phyloP scores from a whole-genome alignment of 352 stramenopile genomes.

The Hyaloperonospora arabidopsidis region DNA sequence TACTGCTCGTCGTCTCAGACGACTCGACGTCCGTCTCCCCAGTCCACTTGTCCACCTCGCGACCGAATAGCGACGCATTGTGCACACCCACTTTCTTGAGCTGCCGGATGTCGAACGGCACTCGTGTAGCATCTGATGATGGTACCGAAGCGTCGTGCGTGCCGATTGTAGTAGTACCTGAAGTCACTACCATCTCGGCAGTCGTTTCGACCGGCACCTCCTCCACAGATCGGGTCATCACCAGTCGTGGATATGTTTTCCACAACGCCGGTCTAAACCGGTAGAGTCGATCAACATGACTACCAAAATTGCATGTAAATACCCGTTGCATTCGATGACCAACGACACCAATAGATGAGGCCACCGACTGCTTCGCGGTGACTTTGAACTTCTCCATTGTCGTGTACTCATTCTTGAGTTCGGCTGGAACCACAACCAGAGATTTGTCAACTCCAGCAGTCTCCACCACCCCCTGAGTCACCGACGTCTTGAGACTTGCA shows the following conservation, averaged over 20 bases:
- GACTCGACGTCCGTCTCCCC: conserved; percentile 44
- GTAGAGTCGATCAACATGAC: conserved; percentile 32
- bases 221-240: conserved; percentile 26
- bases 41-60: conserved; percentile 59
- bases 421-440: conserved; percentile 12
- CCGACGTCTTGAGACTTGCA: conserved; percentile 45
- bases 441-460: conserved; percentile 8
- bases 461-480: conserved; percentile 5
- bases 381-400: conserved; percentile 37
- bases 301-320: conserved; percentile 29
- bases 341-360: conserved; percentile 1
- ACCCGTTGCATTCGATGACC: conserved; percentile 17
- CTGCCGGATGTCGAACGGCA: conserved; percentile 50
- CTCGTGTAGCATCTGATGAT: conserved; percentile 4
- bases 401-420: conserved; percentile 1
- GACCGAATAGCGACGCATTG: conserved; percentile 53
- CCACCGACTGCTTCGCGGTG: conserved; percentile 3
- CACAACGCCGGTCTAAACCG: conserved; percentile 20
- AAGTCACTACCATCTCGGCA: not conserved
- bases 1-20: conserved; percentile 31
- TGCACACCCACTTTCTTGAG: conserved; percentile 57
- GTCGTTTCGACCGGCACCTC: conserved; percentile 12
- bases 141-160: conserved; percentile 1
- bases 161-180: not conserved
- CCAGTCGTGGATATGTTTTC: conserved; percentile 20